Percentiles rank a stretch among this genome's conserved stretches.
These are phyloP conservation scores for Camellia lanceoleosa DNA, from an alignment of 148 eudicot species.

Conservation along the genomic window DNA sequence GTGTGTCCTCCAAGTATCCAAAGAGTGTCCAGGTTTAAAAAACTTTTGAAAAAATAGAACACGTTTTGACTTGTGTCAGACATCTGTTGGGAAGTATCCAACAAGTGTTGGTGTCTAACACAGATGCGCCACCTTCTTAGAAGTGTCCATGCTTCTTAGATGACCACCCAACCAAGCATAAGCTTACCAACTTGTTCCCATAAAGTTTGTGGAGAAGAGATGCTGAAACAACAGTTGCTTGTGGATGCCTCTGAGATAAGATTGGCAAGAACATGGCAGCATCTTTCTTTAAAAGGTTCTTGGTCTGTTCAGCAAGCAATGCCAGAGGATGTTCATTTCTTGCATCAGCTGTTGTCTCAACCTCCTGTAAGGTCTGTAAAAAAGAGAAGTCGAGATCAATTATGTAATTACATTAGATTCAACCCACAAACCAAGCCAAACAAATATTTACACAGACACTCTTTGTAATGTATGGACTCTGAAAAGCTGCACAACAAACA, in stretches of 20 bases:
- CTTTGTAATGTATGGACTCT: background rate
- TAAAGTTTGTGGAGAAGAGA: conserved; percentile 94
- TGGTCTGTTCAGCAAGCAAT: conserved; percentile 84
- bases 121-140: too few species aligned
- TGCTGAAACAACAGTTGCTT: conserved; percentile 69
- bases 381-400: conserved; percentile 6
- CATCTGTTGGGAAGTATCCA: too few species aligned
- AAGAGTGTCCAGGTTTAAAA: too few species aligned
- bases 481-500: conserved; percentile 1
- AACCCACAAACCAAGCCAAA: background rate
- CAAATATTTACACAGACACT: background rate
- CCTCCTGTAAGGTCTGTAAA: conserved; percentile 67
- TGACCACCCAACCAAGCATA: conserved; percentile 2
- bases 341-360: conserved; percentile 65
- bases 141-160: too few species aligned
- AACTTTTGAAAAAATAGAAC: too few species aligned
- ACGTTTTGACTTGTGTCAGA: too few species aligned
- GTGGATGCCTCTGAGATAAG: conserved; percentile 77
- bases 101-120: too few species aligned
- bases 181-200: conserved; percentile 81
- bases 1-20: too few species aligned
- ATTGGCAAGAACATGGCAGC: conserved; percentile 67
- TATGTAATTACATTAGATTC: background rate
- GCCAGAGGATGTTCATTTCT: conserved; percentile 83
- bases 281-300: conserved; percentile 68